Conservation (phyloP, 768 basidiomycete genomes). For the Tylopilus sp. region DNA sequence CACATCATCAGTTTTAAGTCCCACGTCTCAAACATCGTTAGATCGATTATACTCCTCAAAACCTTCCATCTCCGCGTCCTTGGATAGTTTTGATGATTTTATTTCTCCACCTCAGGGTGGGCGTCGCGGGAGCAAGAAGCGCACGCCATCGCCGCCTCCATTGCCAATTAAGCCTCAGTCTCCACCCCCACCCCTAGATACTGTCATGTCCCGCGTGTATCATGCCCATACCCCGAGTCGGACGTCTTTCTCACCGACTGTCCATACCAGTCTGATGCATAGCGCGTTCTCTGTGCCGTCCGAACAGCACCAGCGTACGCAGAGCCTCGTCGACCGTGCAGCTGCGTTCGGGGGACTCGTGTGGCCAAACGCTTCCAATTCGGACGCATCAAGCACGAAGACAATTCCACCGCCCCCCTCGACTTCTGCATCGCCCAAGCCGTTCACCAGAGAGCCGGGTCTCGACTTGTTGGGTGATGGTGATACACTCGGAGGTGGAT, state of each 20-base stretch:
- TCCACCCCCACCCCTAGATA: constrained; percentile 10
- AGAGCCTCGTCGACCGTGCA: constrained; percentile 54
- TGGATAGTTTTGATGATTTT: constrained; percentile 50
- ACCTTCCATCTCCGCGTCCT: constrained; percentile 27
- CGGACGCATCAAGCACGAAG: constrained; percentile 21
- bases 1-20: constrained; percentile 25
- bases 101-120: constrained; percentile 29
- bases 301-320: constrained; percentile 53
- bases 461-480: constrained; percentile 20
- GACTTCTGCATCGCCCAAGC: constrained; percentile 3
- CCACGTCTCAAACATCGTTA: constrained; percentile 19
- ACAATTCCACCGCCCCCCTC: constrained; percentile 29
- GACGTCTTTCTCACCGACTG: constrained; percentile 10
- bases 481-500: background rate
- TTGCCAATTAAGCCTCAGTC: constrained; percentile 33
- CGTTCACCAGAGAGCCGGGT: background rate
- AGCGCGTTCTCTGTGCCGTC: constrained; percentile 8
- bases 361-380: constrained; percentile 35
- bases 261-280: constrained; percentile 14
- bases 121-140: constrained; percentile 21
- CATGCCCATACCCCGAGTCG: constrained; percentile 22
- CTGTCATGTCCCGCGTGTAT: constrained; percentile 8
- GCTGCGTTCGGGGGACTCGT: constrained; percentile 41
- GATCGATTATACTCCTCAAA: constrained; percentile 18
- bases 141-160: constrained; percentile 46